Conservation (phyloP, 2,329 filamentous ascomycete species). For the Arachnopeziza araneosa region DNA sequence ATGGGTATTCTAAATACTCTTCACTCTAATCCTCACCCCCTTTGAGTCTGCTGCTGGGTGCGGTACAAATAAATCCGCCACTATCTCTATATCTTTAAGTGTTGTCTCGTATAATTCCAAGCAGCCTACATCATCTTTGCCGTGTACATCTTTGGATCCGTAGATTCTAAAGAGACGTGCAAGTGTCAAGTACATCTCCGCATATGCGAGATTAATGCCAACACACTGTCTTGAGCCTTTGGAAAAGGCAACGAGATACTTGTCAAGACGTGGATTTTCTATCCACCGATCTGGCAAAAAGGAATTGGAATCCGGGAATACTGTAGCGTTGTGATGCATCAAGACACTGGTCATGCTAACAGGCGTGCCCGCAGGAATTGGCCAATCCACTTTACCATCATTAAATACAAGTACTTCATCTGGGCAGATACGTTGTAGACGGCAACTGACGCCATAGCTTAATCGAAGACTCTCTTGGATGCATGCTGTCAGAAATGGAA, state of each 20-base stretch:
- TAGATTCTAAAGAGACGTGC: neutral
- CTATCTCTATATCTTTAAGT: neutral
- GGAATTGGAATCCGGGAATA: constrained; percentile 34
- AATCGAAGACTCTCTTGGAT: constrained; percentile 2
- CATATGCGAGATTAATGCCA: constrained; percentile 23
- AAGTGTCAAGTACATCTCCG: constrained; percentile 6
- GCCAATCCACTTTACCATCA: too few relatives aligned
- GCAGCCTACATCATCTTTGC: neutral
- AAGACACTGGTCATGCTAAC: constrained; percentile 36
- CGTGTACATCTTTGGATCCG: neutral
- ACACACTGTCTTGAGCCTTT: constrained; percentile 39
- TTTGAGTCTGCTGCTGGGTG: neutral
- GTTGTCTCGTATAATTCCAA: neutral
- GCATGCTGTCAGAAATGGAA: too few relatives aligned
- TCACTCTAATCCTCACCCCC: neutral
- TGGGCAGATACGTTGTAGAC: constrained; percentile 10
- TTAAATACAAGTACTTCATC: neutral
- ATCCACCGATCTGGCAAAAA: constrained; percentile 40
- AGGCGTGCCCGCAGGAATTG: constrained; percentile 21
- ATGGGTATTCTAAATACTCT: neutral
- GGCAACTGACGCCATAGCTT: constrained; percentile 10
- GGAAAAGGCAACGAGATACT: constrained; percentile 38
- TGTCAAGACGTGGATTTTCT: constrained; percentile 32
- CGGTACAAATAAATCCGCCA: neutral
- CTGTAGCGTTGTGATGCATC: constrained; percentile 35